phyloP scores from a whole-genome alignment of 2,329 filamentous ascomycete genomes.

The Exophiala aquamarina region DNA sequence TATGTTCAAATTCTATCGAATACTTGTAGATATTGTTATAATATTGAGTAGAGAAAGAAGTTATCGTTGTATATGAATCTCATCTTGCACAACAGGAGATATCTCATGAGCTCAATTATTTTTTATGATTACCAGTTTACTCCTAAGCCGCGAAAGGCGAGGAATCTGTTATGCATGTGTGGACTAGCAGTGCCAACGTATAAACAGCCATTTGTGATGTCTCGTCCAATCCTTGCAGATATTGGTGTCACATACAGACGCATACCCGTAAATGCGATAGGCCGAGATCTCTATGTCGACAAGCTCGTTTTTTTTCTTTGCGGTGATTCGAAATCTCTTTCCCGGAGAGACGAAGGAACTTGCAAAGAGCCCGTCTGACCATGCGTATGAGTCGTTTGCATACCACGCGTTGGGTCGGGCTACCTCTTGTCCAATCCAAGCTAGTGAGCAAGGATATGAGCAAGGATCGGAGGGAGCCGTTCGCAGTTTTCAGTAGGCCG shows the following conservation, averaged over 20 bases:
- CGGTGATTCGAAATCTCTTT: constrained; percentile 11
- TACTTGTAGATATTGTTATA: too few relatives aligned
- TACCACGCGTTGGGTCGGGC: constrained; percentile 14
- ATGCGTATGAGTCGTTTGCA: constrained; percentile 17
- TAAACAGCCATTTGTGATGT: constrained; percentile 13
- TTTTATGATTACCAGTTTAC: constrained; percentile 17
- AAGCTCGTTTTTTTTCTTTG: constrained; percentile 15
- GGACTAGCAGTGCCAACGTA: constrained; percentile 9
- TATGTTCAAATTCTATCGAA: too few relatives aligned
- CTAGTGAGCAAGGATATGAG: constrained; percentile 13
- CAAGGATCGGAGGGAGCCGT: constrained; percentile 12
- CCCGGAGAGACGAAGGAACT: constrained; percentile 5
- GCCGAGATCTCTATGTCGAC: constrained; percentile 17
- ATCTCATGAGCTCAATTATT: neutral
- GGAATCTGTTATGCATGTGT: constrained; percentile 7
- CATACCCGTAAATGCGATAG: constrained; percentile 13
- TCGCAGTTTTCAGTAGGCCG: constrained; percentile 11
- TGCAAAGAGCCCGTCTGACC: constrained; percentile 8
- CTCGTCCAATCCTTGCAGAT: constrained; percentile 10
- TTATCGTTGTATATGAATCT: too few relatives aligned
- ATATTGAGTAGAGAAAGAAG: too few relatives aligned
- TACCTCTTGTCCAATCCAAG: constrained; percentile 9
- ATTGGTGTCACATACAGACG: constrained; percentile 16
- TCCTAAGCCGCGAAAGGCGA: constrained; percentile 6
- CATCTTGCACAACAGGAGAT: too few relatives aligned